phyloP scores from a whole-genome alignment of 2,329 filamentous ascomycete species.

The Colletotrichum tropicicola region DNA sequence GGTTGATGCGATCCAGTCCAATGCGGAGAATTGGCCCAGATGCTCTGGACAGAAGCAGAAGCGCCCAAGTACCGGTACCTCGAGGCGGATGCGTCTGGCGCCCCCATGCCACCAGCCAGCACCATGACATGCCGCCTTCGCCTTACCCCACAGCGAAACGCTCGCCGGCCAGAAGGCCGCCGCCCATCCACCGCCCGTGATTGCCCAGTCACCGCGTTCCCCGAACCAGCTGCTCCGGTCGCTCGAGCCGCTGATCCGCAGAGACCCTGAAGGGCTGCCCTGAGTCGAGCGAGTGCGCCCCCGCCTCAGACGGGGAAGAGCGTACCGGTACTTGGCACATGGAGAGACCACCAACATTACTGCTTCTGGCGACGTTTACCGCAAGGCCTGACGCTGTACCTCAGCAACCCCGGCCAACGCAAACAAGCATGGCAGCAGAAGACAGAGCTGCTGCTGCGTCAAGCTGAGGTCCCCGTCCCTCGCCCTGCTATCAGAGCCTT shows the following conservation, averaged over 20 bases:
- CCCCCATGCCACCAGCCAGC: constrained; percentile 2
- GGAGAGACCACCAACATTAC: constrained; percentile 1
- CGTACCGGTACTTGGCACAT: constrained; percentile 21
- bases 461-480: background rate
- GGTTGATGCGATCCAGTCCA: constrained; percentile 28
- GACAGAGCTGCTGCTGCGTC: background rate
- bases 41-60: background rate
- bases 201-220: background rate
- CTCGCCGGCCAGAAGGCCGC: constrained; percentile 18
- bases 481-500: background rate
- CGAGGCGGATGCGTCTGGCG: background rate
- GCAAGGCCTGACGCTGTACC: constrained; percentile 10
- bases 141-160: constrained; percentile 28
- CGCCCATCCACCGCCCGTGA: background rate
- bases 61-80: constrained; percentile 20
- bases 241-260: constrained; percentile 32
- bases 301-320: background rate
- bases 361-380: constrained; percentile 25
- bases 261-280: constrained; percentile 20
- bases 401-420: constrained; percentile 13
- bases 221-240: constrained; percentile 26
- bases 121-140: constrained; percentile 18
- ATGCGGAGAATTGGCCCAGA: constrained; percentile 22
- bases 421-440: background rate
- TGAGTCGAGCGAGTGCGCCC: constrained; percentile 19